Conservation (phyloP, 2,329 filamentous ascomycete species). For the Davidsoniella australis region DNA sequence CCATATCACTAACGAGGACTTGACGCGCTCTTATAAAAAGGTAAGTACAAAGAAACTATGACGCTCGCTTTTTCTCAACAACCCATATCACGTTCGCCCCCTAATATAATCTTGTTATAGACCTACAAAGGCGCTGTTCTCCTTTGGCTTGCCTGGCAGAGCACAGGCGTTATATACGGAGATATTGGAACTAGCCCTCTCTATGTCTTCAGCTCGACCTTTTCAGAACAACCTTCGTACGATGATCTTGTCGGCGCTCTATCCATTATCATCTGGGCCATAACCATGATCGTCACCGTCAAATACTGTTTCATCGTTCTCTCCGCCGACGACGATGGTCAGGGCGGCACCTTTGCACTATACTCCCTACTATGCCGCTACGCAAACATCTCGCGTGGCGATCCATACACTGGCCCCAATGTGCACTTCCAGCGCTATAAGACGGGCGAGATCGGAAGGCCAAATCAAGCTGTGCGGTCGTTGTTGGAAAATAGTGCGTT, state of each 20-base stretch:
- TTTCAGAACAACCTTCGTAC: constrained; percentile 35
- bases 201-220: constrained; percentile 55
- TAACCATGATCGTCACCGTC: constrained; percentile 51
- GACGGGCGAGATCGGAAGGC: constrained; percentile 36
- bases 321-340: constrained; percentile 50
- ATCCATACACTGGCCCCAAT: constrained; percentile 37
- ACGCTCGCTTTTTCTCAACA: not conserved
- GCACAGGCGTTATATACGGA: constrained; percentile 50
- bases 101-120: not conserved
- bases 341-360: constrained; percentile 52
- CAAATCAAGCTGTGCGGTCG: constrained; percentile 34
- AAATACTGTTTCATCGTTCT: constrained; percentile 54
- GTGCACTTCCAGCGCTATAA: constrained; percentile 41
- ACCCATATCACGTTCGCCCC: too few species aligned
- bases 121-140: not conserved
- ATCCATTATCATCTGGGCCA: constrained; percentile 52
- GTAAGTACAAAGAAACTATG: not conserved
- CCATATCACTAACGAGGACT: too few species aligned
- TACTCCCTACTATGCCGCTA: constrained; percentile 46
- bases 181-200: constrained; percentile 52
- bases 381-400: constrained; percentile 41
- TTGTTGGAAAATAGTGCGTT: constrained; percentile 39
- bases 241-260: constrained; percentile 46
- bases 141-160: constrained; percentile 43
- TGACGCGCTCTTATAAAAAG: too few species aligned